Percentiles rank a stretch among this genome's conserved stretches.
phyloP scores from a whole-genome alignment of 2,329 filamentous ascomycete genomes.

The Colletotrichum noveboracense region DNA sequence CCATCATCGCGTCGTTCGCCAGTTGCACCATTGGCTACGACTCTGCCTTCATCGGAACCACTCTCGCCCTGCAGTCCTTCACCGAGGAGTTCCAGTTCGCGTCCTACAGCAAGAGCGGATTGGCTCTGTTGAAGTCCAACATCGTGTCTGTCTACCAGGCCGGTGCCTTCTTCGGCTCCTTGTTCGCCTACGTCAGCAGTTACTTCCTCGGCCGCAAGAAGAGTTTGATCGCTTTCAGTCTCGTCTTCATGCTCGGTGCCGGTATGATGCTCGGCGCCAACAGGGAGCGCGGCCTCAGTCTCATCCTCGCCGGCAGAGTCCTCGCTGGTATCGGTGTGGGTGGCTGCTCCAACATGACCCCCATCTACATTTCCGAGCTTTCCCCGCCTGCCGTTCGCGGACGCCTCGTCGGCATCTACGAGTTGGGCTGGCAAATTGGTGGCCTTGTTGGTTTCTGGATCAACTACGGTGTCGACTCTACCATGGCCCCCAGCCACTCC shows the following conservation, averaged over 20 bases:
- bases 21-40: conserved; percentile 67
- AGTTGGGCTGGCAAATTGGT: conserved; percentile 70
- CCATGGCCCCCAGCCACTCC: conserved; percentile 47
- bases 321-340: conserved; percentile 69
- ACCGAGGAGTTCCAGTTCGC: conserved; percentile 70
- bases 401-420: conserved; percentile 69
- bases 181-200: conserved; percentile 69
- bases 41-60: conserved; percentile 80
- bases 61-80: conserved; percentile 74
- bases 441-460: conserved; percentile 67
- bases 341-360: conserved; percentile 66
- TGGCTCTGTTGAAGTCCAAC: conserved; percentile 71
- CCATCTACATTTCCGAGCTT: conserved; percentile 66
- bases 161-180: conserved; percentile 82
- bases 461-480: conserved; percentile 65
- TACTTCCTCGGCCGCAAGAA: conserved; percentile 72
- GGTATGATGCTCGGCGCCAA: conserved; percentile 75
- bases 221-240: conserved; percentile 64
- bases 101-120: conserved; percentile 47
- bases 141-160: conserved; percentile 85
- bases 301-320: conserved; percentile 66
- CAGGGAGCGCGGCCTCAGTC: conserved; percentile 64
- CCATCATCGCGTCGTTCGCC: conserved; percentile 59
- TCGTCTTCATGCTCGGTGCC: conserved; percentile 73
- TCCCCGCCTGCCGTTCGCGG: conserved; percentile 68